Evolutionary conservation across 306 rosid species (phyloP).

Genomic region (Pachyrhizus erosus): DNA sequence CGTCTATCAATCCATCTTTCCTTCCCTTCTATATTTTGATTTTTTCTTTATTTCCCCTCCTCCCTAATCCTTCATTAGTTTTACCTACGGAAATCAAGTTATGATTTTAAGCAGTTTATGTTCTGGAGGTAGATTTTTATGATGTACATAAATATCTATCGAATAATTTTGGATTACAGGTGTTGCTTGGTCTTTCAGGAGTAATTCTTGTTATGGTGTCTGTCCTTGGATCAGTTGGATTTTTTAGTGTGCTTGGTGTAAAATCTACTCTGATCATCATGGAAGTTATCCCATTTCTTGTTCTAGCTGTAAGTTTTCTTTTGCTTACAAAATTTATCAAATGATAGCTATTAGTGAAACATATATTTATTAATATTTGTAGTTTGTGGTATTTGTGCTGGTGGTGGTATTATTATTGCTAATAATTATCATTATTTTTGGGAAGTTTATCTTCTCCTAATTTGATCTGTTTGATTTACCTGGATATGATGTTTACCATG

Average conservation of each 20-base stretch:
- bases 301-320: conserved; percentile 87
- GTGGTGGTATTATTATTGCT: conserved; percentile 1
- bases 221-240: conserved; percentile 93
- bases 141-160: conserved; percentile 36
- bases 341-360: neutral
- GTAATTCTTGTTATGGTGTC: conserved; percentile 94
- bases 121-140: conserved; percentile 8
- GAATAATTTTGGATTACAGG: conserved; percentile 58
- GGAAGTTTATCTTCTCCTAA: neutral
- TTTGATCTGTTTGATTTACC: no score
- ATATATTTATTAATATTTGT: conserved; percentile 2
- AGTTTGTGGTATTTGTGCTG: conserved; percentile 3
- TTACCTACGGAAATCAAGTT: neutral
- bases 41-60: conserved; percentile 15
- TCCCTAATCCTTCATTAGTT: conserved; percentile 19
- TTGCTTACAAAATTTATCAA: conserved; percentile 32
- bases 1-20: conserved; percentile 13
- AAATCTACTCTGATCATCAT: conserved; percentile 94
- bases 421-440: neutral
- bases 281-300: conserved; percentile 99
- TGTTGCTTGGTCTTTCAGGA: conserved; percentile 93
- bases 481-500: no score
- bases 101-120: conserved; percentile 24
- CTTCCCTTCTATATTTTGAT: neutral
- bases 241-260: conserved; percentile 90